These are phyloP conservation scores for Pleomassaria siparia DNA, from an alignment of 2,329 filamentous ascomycete species.

Conservation along the genomic window DNA sequence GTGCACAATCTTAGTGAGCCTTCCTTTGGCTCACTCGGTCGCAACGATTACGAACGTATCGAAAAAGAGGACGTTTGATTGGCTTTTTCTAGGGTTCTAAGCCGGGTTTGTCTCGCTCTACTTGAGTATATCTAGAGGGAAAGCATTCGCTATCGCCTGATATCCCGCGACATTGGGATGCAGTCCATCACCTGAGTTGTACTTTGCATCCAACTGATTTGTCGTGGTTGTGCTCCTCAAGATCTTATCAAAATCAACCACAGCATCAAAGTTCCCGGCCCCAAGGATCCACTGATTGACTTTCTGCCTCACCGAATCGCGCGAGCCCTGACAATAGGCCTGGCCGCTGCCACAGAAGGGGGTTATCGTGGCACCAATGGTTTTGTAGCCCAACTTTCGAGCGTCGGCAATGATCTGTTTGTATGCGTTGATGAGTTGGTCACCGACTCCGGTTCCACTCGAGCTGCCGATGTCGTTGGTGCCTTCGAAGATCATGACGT, in stretches of 20 bases:
- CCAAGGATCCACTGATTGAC: slow-evolving; percentile 61
- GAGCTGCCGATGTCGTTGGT: slow-evolving; percentile 64
- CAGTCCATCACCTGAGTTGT: slow-evolving; percentile 63
- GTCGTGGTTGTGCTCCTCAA: slow-evolving; percentile 52
- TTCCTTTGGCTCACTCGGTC: too few relatives aligned
- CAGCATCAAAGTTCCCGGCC: slow-evolving; percentile 57
- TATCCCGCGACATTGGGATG: slow-evolving; percentile 64
- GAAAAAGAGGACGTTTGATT: too few relatives aligned
- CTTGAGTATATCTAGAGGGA: slow-evolving; percentile 58
- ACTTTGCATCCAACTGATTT: slow-evolving; percentile 52
- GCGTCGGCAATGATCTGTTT: slow-evolving; percentile 57
- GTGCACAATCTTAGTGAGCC: too few relatives aligned
- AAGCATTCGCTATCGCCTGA: slow-evolving; percentile 58
- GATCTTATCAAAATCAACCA: slow-evolving; percentile 61
- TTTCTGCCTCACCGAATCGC: slow-evolving; percentile 57
- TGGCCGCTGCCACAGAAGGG: slow-evolving; percentile 51
- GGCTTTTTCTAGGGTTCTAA: too few relatives aligned
- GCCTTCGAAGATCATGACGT: slow-evolving; percentile 65
- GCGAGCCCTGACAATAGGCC: slow-evolving; percentile 58
- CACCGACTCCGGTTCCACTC: slow-evolving; percentile 49
- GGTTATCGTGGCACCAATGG: slow-evolving; percentile 65
- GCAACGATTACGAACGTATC: too few relatives aligned
- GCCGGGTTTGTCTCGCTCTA: too few relatives aligned
- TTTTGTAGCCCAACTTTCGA: slow-evolving; percentile 54
- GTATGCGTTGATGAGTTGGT: slow-evolving; percentile 57